Base-by-base conservation (phyloP, 1,284 basidiomycete genomes). In the Cutaneotrichosporon curvatum region DNA sequence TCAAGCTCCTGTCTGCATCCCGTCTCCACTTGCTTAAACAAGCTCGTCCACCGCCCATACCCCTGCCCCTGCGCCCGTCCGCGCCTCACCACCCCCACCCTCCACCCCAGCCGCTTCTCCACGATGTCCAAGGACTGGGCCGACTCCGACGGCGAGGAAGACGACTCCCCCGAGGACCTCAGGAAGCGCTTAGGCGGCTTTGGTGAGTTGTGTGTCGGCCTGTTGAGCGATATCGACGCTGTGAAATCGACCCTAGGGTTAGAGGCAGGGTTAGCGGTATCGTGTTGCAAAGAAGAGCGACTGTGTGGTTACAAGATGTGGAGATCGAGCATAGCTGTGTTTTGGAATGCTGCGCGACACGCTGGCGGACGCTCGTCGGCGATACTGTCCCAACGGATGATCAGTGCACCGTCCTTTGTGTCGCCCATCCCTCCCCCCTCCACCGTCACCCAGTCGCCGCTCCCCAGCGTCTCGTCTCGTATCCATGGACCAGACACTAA, bases 81-180 rank as follows among this genome's bases (percentile, higher is more conserved):
- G 21, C 43, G 16, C 34, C 25, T 18, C n/a, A 36, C 32, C n/a
- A 16, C 35, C 35, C 14, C 28, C 34, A 14, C 4, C 36, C 19
- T 12, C 23, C 28, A 4, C 25, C 11, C 18, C 15, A 23, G 18
- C 22, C 3, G 18, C 22, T 12, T 37, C 32, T 21, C 38, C 5
- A 49, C 38, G 23, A 22, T 39, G 7, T 35, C 40, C 43, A 55
- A 49, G 42, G 55, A 60, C 37, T 62, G 61, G 62, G 57, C 59
- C 16, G 60, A 57, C 35, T 47, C 51, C 21, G 57, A 59, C 16
- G 50, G 56, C 22, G 61, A 61, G 16, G 52, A 55, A 21, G 55
- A 57, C 32, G 25, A 16, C 23, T 28, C 25, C 12, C 8, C 25
- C 51, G 53, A 45, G 16, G 58, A 56, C 31, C 50, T 57, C 18